phyloP scores from a whole-genome alignment of 208 protist species.

The Lotmaria passim region DNA sequence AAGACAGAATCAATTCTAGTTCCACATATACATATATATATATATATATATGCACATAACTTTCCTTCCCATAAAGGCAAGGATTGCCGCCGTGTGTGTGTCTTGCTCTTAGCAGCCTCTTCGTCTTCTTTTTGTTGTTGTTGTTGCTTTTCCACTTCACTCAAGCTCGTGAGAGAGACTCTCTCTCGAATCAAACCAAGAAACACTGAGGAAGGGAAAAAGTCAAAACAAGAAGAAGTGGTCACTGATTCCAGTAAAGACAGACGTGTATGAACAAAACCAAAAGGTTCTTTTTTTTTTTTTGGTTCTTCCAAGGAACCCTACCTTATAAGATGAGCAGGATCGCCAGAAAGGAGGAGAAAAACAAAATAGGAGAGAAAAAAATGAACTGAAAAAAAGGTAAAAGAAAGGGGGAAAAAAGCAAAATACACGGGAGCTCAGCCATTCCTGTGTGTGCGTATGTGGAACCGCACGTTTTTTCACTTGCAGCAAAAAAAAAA shows the following conservation, averaged over 20 bases:
- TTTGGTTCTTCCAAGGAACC: too few relatives aligned
- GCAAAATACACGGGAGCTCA: too few relatives aligned
- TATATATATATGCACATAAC: background rate
- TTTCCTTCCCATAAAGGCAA: background rate
- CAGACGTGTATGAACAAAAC: background rate
- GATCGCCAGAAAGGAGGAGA: too few relatives aligned
- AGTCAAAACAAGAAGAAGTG: background rate
- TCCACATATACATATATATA: background rate
- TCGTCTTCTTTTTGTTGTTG: background rate
- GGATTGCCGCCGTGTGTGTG: background rate
- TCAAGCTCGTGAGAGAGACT: background rate
- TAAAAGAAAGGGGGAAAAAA: slow-evolving; percentile 1
- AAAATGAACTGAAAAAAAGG: slow-evolving; percentile 4
- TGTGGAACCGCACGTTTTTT: too few relatives aligned
- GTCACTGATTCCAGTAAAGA: background rate
- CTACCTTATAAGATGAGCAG: too few relatives aligned
- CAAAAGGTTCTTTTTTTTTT: too few relatives aligned
- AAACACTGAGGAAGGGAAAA: slow-evolving; percentile 39
- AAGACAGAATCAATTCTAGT: slow-evolving; percentile 5
- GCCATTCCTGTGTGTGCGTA: too few relatives aligned
- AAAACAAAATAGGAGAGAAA: background rate
- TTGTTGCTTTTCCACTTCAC: background rate
- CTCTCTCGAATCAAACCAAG: background rate
- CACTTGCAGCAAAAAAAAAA: too few relatives aligned
- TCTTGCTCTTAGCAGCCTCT: background rate